A percentile compares a stretch with the other conserved stretches of the same genome.
phyloP scores from a whole-genome alignment of 169 alveolate species.

The Besnoitia besnoiti region DNA sequence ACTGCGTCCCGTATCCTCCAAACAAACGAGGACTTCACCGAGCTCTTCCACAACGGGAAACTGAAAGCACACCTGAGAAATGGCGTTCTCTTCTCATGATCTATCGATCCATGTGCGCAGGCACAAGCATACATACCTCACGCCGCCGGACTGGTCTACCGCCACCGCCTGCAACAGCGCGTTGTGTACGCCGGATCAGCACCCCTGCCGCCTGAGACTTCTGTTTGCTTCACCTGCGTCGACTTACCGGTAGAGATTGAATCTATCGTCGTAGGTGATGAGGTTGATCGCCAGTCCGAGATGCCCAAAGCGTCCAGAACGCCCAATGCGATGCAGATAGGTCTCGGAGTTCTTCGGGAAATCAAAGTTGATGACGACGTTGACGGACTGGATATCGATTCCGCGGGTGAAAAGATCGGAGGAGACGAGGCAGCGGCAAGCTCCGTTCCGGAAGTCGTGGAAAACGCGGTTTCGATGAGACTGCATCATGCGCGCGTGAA shows the following conservation, averaged over 20 bases:
- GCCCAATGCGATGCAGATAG: conserved; percentile 96
- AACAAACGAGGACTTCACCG: too few species aligned
- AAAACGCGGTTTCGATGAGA: conserved; percentile 96
- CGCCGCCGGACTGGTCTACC: too few species aligned
- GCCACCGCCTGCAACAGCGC: too few species aligned
- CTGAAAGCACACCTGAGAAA: too few species aligned
- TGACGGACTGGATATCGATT: conserved; percentile 97
- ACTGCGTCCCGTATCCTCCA: too few species aligned
- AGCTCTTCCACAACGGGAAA: too few species aligned
- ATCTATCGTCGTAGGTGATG: conserved; percentile 95
- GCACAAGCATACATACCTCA: too few species aligned
- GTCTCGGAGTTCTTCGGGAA: conserved; percentile 97
- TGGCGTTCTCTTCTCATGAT: too few species aligned
- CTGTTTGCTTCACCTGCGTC: too few species aligned
- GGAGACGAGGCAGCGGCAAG: conserved; percentile 92
- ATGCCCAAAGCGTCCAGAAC: conserved; percentile 99
- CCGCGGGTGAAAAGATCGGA: conserved; percentile 98
- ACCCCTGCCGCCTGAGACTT: too few species aligned
- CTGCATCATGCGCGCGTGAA: conserved; percentile 98
- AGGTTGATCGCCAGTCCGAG: conserved; percentile 96
- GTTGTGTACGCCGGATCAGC: too few species aligned
- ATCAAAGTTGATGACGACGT: conserved; percentile 99
- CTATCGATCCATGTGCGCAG: too few species aligned
- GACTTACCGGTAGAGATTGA: conserved; percentile 77
- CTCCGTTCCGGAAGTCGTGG: conserved; percentile 98